Base-by-base conservation (phyloP, 805 yeast genomes). In the Helenozyma rhizophorensis region DNA sequence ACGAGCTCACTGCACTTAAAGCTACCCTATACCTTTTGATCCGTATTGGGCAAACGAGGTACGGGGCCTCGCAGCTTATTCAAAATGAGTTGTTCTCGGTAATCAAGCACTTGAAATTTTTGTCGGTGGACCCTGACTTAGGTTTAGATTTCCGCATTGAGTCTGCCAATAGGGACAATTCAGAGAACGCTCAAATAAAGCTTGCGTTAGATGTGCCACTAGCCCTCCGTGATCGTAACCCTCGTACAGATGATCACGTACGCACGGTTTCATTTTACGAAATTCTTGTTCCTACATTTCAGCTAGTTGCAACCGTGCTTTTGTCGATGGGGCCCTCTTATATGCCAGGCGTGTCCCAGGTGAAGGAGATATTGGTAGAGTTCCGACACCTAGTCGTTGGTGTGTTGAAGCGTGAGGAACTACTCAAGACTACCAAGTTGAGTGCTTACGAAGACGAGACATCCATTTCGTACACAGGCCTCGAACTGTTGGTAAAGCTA, bases 291-390 rank as follows among this genome's bases (percentile, higher is more conserved):
- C 93, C 95, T 0, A 65, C 81, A 2, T 82, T 86, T 54, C 95
- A 84, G 48, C 60, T 87, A 28, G 64, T 86, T 3, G 57, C 78
- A 8, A 78, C 94, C 1, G 62, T 83, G 6, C 59, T 83, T 4
- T 61, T 88, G 8, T 76, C 94, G 2, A 73, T 84, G 66, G 95
- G 96, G 0, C 80, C 89, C 4, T 78, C 80, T 26, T 85, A 85
- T 54, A 70, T 66, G 37, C 67, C 73, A 1, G 78, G 83, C 11
- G 64, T 78, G 8, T 50, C 56, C 6, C 78, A 74, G 43, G 80
- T 78, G 0, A 66, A 63, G 32, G 64, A 57, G 4, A 53, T 87
- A 27, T 50, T 84, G 48, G 47, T 53, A 7, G 70, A 71, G 28
- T 77, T 77, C 51, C 65, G 72, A 30, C 72, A 67, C 33, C 55